These are phyloP conservation scores for Cucumis melo DNA, from an alignment of 306 rosid species.

Conservation along the genomic window DNA sequence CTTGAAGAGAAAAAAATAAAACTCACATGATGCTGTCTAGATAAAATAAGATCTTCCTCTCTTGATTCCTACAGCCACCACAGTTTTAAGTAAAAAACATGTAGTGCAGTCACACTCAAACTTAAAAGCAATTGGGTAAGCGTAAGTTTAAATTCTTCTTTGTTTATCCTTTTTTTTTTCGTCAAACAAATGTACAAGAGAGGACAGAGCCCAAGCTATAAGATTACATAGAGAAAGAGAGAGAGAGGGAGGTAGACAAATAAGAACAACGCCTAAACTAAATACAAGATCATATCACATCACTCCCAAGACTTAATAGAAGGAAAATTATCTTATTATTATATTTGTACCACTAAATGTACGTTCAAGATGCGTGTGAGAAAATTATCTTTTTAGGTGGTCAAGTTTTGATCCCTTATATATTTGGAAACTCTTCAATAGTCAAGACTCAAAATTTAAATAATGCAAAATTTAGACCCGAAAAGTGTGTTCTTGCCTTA, in stretches of 20 bases:
- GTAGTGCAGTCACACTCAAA: neutral
- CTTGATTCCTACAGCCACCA: conserved; percentile 41
- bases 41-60: conserved; percentile 66
- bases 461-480: too few relatives aligned
- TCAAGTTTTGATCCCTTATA: too few relatives aligned
- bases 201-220: too few relatives aligned
- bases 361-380: neutral
- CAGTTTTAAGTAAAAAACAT: conserved; percentile 13
- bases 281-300: neutral
- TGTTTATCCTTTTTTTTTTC: neutral
- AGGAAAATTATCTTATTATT: neutral
- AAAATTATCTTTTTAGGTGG: too few relatives aligned
- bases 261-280: neutral
- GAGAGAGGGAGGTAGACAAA: too few relatives aligned
- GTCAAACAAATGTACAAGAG: too few relatives aligned
- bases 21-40: conserved; percentile 66
- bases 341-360: neutral
- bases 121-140: neutral
- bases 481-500: too few relatives aligned
- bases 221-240: neutral
- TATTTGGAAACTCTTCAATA: too few relatives aligned
- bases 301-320: neutral
- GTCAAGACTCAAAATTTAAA: too few relatives aligned
- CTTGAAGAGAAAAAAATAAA: conserved; percentile 2
- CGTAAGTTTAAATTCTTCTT: conserved; percentile 7